Percentiles rank a stretch among this genome's conserved stretches.
Conservation (phyloP, 495 filamentous ascomycete species). For the Immersiella caudata region DNA sequence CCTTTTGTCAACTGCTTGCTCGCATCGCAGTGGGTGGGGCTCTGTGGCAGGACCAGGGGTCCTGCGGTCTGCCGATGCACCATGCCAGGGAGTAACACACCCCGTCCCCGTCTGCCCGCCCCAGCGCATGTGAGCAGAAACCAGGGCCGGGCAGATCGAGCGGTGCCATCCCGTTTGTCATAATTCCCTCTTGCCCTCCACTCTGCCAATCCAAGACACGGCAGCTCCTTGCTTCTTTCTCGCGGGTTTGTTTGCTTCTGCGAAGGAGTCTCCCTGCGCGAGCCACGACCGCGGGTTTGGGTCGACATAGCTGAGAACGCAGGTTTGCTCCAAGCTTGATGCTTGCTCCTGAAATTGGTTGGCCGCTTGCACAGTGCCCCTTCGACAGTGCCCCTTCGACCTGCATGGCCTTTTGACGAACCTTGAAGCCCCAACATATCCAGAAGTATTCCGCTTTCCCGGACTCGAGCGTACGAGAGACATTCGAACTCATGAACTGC, state of each 20-base stretch:
- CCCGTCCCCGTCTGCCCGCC: constrained; percentile 17
- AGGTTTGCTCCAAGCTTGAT: constrained; percentile 19
- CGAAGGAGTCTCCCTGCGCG: constrained; percentile 19
- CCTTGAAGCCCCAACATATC: neutral
- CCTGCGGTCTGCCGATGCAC: constrained; percentile 28
- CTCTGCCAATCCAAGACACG: neutral
- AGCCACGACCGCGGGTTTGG: constrained; percentile 28
- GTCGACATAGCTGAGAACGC: constrained; percentile 22
- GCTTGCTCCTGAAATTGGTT: constrained; percentile 31
- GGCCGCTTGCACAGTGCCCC: constrained; percentile 23
- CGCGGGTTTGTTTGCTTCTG: constrained; percentile 17
- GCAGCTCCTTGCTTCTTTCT: constrained; percentile 8
- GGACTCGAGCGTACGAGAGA: neutral
- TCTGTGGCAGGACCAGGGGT: constrained; percentile 23
- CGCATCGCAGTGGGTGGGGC: constrained; percentile 28
- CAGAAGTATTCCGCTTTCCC: neutral
- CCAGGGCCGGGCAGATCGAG: constrained; percentile 1
- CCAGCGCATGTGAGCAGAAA: constrained; percentile 14
- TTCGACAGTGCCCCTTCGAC: constrained; percentile 19
- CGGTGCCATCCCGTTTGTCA: constrained; percentile 10
- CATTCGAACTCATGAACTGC: constrained; percentile 21
- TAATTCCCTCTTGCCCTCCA: constrained; percentile 5
- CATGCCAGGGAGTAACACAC: constrained; percentile 5
- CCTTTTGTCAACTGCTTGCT: constrained; percentile 9
- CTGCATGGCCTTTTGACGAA: constrained; percentile 12